Conservation (phyloP, 1,284 basidiomycete genomes). For the Bjerkandera adusta region DNA sequence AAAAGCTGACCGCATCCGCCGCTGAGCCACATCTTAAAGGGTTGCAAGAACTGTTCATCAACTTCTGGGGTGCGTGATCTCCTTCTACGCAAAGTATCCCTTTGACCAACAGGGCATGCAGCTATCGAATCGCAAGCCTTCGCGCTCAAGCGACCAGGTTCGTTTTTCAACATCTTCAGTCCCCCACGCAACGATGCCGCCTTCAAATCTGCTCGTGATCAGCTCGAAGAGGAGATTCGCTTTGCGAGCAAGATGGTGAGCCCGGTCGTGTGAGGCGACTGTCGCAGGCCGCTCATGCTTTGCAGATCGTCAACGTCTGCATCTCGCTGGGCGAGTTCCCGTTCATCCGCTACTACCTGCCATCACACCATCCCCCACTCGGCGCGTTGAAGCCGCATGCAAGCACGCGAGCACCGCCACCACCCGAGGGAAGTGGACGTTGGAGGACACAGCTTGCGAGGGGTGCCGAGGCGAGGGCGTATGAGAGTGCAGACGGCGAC, state of each 20-base stretch:
- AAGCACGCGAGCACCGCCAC: slow-evolving; percentile 59
- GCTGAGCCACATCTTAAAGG: slow-evolving; percentile 71
- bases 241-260: slow-evolving; percentile 70
- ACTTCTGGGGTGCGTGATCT: slow-evolving; percentile 75
- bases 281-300: no score
- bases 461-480: slow-evolving; percentile 60
- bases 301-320: slow-evolving; percentile 86
- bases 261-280: background rate
- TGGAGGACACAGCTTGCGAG: slow-evolving; percentile 77
- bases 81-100: background rate
- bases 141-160: slow-evolving; percentile 68
- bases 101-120: slow-evolving; percentile 30
- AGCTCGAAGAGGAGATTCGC: slow-evolving; percentile 81
- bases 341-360: slow-evolving; percentile 91
- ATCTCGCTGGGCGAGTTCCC: slow-evolving; percentile 94
- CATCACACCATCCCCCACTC: slow-evolving; percentile 80
- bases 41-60: slow-evolving; percentile 83
- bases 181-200: slow-evolving; percentile 70
- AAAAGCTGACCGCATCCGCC: slow-evolving; percentile 67
- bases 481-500: slow-evolving; percentile 66
- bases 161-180: slow-evolving; percentile 87
- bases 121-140: slow-evolving; percentile 85
- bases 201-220: slow-evolving; percentile 56
- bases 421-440: slow-evolving; percentile 54
- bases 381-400: slow-evolving; percentile 77